These are phyloP conservation scores for Thozetella sp. DNA, from an alignment of 495 filamentous ascomycete genomes.

Conservation along the genomic window DNA sequence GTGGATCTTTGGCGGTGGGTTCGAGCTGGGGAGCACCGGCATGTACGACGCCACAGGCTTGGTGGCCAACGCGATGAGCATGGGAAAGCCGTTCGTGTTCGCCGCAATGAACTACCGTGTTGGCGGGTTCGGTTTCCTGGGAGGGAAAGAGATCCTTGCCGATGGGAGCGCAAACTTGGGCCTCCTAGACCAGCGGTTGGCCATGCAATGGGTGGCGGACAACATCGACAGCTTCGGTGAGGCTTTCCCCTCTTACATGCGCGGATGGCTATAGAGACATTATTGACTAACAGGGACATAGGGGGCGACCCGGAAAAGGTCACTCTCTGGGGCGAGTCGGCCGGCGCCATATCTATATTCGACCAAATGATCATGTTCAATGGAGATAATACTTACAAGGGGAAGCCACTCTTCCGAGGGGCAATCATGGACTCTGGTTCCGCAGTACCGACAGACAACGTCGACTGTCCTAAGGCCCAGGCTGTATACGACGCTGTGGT, in stretches of 20 bases:
- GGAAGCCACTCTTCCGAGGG: slow-evolving; percentile 67
- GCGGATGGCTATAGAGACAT: not conserved
- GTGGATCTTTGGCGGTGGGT: slow-evolving; percentile 79
- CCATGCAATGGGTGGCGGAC: slow-evolving; percentile 63
- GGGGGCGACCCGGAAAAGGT: slow-evolving; percentile 64
- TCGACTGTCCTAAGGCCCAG: slow-evolving; percentile 66
- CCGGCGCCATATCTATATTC: slow-evolving; percentile 71
- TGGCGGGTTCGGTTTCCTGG: slow-evolving; percentile 62
- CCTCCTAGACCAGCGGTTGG: slow-evolving; percentile 67
- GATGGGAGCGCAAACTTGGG: slow-evolving; percentile 66
- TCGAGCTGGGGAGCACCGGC: slow-evolving; percentile 57
- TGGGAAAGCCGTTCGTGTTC: slow-evolving; percentile 63
- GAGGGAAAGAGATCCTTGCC: slow-evolving; percentile 61
- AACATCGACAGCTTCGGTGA: slow-evolving; percentile 69
- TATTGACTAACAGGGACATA: not conserved
- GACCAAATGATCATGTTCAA: slow-evolving; percentile 73
- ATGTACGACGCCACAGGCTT: slow-evolving; percentile 61
- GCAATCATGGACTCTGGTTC: slow-evolving; percentile 76
- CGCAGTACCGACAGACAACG: slow-evolving; percentile 61
- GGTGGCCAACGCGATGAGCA: slow-evolving; percentile 48
- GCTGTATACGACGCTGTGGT: slow-evolving; percentile 67
- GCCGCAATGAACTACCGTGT: slow-evolving; percentile 66
- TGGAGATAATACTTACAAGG: slow-evolving; percentile 71
- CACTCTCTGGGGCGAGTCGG: slow-evolving; percentile 75
- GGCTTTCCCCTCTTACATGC: not conserved